These are phyloP conservation scores for Globisporangium perplexum DNA, from an alignment of 352 stramenopile genomes.

Conservation along the genomic window DNA sequence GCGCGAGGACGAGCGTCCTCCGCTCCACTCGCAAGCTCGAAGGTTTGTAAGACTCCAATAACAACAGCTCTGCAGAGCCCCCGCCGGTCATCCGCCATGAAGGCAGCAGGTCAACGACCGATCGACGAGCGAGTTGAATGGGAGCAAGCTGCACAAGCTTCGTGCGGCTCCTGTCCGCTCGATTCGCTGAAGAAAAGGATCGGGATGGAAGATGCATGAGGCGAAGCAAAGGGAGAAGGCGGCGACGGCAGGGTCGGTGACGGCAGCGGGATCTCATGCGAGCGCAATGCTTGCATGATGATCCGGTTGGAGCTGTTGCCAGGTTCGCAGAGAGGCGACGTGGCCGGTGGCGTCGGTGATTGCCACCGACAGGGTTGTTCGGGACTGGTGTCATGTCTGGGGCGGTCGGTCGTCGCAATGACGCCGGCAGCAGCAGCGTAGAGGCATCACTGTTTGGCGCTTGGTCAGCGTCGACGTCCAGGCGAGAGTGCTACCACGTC, in stretches of 20 bases:
- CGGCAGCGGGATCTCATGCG: neutral
- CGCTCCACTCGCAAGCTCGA: too few relatives aligned
- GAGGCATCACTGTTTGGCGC: neutral
- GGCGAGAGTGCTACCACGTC: neutral
- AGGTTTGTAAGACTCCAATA: too few relatives aligned
- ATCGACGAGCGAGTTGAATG: neutral
- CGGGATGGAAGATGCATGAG: neutral
- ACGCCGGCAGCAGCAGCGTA: too few relatives aligned
- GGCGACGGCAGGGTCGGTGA: neutral
- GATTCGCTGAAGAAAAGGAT: neutral
- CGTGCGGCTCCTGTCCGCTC: too few relatives aligned
- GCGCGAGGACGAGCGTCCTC: too few relatives aligned
- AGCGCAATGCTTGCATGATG: neutral
- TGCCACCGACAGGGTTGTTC: neutral
- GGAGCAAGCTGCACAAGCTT: too few relatives aligned
- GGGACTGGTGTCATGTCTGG: too few relatives aligned
- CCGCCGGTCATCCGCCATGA: neutral
- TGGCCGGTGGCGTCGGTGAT: neutral
- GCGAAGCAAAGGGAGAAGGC: neutral
- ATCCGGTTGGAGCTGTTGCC: neutral
- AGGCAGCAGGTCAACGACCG: neutral
- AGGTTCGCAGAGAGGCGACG: too few relatives aligned
- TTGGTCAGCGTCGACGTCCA: neutral
- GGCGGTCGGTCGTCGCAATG: neutral
- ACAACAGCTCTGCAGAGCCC: neutral